Conservation (phyloP, 805 yeast species). For the Pichia rugopelliculosa region DNA sequence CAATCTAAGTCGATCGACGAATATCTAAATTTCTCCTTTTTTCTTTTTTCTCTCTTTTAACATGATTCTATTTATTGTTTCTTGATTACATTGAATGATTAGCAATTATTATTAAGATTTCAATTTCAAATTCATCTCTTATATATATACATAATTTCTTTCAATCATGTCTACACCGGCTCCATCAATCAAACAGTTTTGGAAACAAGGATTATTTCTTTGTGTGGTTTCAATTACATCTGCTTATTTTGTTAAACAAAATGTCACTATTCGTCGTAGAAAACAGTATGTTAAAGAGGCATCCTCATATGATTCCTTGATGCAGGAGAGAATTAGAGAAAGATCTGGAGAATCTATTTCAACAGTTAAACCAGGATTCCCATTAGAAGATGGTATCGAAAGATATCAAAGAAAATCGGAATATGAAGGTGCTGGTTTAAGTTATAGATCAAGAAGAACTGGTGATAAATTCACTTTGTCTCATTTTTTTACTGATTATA, state of each 20-base stretch:
- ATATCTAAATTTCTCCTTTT: no score
- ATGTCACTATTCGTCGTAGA: constrained; percentile 29
- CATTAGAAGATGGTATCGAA: constrained; percentile 26
- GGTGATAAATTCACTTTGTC: constrained; percentile 28
- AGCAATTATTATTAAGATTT: no score
- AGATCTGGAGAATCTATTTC: constrained; percentile 18
- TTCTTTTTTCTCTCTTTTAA: no score
- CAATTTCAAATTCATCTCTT: background rate
- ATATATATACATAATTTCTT: no score
- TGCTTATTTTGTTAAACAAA: constrained; percentile 29
- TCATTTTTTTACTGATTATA: constrained; percentile 14
- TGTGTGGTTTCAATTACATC: constrained; percentile 26
- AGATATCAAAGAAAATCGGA: constrained; percentile 48
- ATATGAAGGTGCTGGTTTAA: constrained; percentile 61
- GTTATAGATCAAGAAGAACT: constrained; percentile 41
- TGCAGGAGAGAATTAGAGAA: constrained; percentile 17
- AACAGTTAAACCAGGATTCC: constrained; percentile 29
- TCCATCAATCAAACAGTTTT: constrained; percentile 22
- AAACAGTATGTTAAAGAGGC: constrained; percentile 30
- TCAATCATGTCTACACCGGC: constrained; percentile 11
- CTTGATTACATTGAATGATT: no score
- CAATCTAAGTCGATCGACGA: no score
- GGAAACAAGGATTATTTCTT: constrained; percentile 28
- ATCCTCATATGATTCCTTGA: constrained; percentile 26
- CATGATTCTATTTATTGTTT: no score